These are phyloP conservation scores for Kandelia obovata DNA, from an alignment of 345 rosid genomes.

Conservation along the genomic window DNA sequence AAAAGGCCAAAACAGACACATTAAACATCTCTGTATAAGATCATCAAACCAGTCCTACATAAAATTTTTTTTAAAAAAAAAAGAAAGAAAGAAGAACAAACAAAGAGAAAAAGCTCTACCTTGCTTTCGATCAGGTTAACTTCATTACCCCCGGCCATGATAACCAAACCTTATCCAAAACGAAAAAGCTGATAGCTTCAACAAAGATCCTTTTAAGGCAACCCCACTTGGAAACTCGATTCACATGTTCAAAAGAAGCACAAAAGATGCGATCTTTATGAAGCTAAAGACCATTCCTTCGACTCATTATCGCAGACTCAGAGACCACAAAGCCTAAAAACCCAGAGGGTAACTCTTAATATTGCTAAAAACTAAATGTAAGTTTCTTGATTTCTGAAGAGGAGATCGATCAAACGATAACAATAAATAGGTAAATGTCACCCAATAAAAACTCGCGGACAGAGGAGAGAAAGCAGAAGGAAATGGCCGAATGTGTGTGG, in stretches of 20 bases:
- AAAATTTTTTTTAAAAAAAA: not conserved
- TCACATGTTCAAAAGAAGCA: slow-evolving; percentile 12
- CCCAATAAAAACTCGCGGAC: not conserved
- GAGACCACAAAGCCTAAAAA: not conserved
- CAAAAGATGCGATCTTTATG: slow-evolving; percentile 8
- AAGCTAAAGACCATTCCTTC: slow-evolving; percentile 3
- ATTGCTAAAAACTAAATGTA: not conserved
- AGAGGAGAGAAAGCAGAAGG: not conserved
- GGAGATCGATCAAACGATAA: not conserved
- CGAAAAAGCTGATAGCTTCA: not conserved
- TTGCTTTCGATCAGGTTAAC: slow-evolving; percentile 66
- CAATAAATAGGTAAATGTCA: slow-evolving; percentile 26
- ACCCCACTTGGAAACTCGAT: slow-evolving; percentile 11
- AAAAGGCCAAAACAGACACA: slow-evolving; percentile 25
- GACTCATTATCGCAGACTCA: not conserved
- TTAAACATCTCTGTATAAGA: slow-evolving; percentile 13
- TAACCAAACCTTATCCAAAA: not conserved
- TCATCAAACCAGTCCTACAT: not conserved
- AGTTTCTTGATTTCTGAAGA: not conserved
- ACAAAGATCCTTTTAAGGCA: slow-evolving; percentile 27
- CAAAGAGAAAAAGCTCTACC: slow-evolving; percentile 32
- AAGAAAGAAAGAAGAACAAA: not conserved
- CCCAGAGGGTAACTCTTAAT: slow-evolving; percentile 2
- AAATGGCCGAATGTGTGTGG: not conserved
- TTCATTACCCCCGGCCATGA: slow-evolving; percentile 71